These are phyloP conservation scores for Lignosus rhinocerotis DNA, from an alignment of 1,284 basidiomycete species.

Conservation along the genomic window DNA sequence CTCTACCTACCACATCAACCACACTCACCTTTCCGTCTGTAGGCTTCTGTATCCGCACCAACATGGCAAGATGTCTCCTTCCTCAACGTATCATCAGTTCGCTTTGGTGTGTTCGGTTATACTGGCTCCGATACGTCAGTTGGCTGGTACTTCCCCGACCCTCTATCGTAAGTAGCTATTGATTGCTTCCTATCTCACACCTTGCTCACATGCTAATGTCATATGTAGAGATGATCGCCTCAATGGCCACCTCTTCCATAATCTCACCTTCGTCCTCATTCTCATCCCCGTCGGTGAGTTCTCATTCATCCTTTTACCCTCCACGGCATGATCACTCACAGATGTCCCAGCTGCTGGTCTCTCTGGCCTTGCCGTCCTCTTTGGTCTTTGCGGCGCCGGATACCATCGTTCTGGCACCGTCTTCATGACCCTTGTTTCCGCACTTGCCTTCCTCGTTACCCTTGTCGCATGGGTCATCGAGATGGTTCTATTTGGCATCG, in stretches of 20 bases:
- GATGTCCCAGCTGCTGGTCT: conserved; percentile 57
- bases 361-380: conserved; percentile 69
- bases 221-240: conserved; percentile 37
- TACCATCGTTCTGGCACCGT: conserved; percentile 72
- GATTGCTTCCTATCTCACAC: not conserved
- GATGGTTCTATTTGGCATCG: conserved; percentile 78
- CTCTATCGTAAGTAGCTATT: conserved; percentile 36
- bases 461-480: conserved; percentile 75
- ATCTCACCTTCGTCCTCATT: conserved; percentile 72
- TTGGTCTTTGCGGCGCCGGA: conserved; percentile 64
- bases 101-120: conserved; percentile 78
- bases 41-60: conserved; percentile 68
- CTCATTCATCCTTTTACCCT: conserved; percentile 7
- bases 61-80: conserved; percentile 74
- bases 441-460: conserved; percentile 63
- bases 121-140: conserved; percentile 56
- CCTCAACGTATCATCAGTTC: conserved; percentile 43
- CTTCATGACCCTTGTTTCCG: conserved; percentile 69
- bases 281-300: conserved; percentile 72
- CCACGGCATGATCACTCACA: not conserved
- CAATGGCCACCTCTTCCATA: conserved; percentile 57
- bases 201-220: not conserved
- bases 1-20: not conserved
- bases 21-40: conserved; percentile 1
- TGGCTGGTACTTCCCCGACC: conserved; percentile 57